Evolutionary conservation across 2,329 filamentous ascomycete genomes (phyloP).

Genomic region (Colletotrichum gloeosporioides): DNA sequence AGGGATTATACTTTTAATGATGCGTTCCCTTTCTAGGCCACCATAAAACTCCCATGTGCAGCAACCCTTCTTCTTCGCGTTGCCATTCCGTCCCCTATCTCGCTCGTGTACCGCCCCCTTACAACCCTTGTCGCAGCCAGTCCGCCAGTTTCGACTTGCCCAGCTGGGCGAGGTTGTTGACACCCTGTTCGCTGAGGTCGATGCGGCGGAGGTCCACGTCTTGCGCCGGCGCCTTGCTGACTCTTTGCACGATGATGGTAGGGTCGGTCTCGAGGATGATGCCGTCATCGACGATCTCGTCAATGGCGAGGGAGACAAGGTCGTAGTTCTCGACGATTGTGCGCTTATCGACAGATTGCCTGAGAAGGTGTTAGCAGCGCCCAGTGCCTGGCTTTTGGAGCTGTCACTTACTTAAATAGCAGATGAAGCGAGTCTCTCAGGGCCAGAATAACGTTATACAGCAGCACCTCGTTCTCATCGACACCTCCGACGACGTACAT

Average conservation of each 20-base stretch:
- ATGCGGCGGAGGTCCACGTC: conserved; percentile 94
- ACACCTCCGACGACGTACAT: conserved; percentile 88
- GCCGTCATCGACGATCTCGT: conserved; percentile 94
- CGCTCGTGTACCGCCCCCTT: conserved; percentile 29
- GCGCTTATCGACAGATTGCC: conserved; percentile 95
- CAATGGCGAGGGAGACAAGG: conserved; percentile 88
- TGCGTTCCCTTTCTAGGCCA: conserved; percentile 22
- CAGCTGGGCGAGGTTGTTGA: conserved; percentile 93
- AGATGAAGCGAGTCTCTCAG: conserved; percentile 89
- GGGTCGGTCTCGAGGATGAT: conserved; percentile 98
- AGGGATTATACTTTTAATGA: conserved; percentile 22
- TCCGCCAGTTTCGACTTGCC: conserved; percentile 92
- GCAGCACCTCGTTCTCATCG: conserved; percentile 95
- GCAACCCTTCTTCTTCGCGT: background rate
- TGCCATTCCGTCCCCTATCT: background rate
- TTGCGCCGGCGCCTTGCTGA: conserved; percentile 89
- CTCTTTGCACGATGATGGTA: conserved; percentile 88
- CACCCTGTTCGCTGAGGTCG: conserved; percentile 92
- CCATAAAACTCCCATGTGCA: conserved; percentile 21
- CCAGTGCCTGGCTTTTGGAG: background rate
- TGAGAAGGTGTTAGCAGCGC: conserved; percentile 38
- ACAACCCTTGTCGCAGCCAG: conserved; percentile 85
- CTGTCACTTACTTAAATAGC: conserved; percentile 77
- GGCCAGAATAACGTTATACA: conserved; percentile 95
- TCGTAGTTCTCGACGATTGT: conserved; percentile 98